Conservation (phyloP, 495 filamentous ascomycete genomes). For the Hypoxylon crocopeplum region DNA sequence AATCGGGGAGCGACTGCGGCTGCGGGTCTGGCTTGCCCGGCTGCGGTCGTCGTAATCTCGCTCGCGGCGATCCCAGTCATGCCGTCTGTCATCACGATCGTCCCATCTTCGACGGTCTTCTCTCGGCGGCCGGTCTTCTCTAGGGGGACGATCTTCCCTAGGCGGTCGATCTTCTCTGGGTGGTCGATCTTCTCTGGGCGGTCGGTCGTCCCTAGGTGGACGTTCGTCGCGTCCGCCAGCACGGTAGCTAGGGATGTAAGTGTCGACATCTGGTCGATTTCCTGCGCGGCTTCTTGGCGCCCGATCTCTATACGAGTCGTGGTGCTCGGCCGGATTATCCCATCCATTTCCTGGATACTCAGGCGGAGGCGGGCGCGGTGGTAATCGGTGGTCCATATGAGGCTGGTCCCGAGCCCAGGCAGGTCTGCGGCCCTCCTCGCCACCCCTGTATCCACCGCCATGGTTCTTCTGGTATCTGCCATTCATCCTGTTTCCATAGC, state of each 20-base stretch:
- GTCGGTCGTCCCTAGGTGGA: constrained; percentile 41
- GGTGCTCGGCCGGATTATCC: constrained; percentile 47
- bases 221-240: constrained; percentile 41
- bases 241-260: constrained; percentile 66
- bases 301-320: constrained; percentile 45
- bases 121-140: constrained; percentile 43
- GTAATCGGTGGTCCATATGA: constrained; percentile 54
- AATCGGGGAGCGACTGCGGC: constrained; percentile 57
- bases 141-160: constrained; percentile 44
- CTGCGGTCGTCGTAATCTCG: constrained; percentile 57
- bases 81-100: constrained; percentile 48
- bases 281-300: constrained; percentile 43
- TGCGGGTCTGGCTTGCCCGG: constrained; percentile 54
- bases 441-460: constrained; percentile 43
- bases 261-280: constrained; percentile 58
- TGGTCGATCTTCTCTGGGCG: constrained; percentile 39
- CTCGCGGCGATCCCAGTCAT: constrained; percentile 47
- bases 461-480: constrained; percentile 47
- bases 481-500: constrained; percentile 53
- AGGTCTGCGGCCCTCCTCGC: constrained; percentile 52
- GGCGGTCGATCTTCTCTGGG: constrained; percentile 42
- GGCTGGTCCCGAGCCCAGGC: constrained; percentile 48
- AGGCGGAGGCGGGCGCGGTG: constrained; percentile 53
- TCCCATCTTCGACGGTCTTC: constrained; percentile 57
- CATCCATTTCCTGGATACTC: constrained; percentile 46